These are phyloP conservation scores for Beauveria sp. DNA, from an alignment of 2,329 filamentous ascomycete genomes.

Conservation along the genomic window DNA sequence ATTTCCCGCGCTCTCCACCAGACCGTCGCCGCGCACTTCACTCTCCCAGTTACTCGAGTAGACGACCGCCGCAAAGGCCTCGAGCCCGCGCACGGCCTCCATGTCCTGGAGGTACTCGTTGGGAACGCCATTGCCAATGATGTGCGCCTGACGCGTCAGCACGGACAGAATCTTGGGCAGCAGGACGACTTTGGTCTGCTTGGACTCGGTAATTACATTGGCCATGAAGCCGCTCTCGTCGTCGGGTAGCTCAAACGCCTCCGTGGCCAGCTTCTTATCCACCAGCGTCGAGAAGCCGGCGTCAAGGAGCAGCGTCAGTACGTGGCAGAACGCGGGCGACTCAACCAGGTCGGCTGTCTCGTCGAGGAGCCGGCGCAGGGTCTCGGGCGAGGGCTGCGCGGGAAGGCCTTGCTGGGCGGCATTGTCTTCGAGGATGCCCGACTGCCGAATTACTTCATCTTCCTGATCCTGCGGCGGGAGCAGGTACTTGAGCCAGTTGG, in stretches of 20 bases:
- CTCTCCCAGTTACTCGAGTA: conserved; percentile 78
- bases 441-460: conserved; percentile 75
- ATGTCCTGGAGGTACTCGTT: conserved; percentile 67
- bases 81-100: conserved; percentile 67
- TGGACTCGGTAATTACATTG: conserved; percentile 44
- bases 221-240: conserved; percentile 26
- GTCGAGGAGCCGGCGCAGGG: conserved; percentile 78
- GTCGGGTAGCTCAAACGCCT: conserved; percentile 59
- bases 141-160: conserved; percentile 82
- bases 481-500: conserved; percentile 75
- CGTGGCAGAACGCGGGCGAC: conserved; percentile 81
- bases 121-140: conserved; percentile 70
- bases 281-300: conserved; percentile 78
- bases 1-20: conserved; percentile 31
- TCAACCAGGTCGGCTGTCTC: conserved; percentile 95
- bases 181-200: conserved; percentile 53
- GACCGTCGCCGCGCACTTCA: conserved; percentile 47
- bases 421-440: conserved; percentile 61
- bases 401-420: conserved; percentile 25
- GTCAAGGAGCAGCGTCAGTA: conserved; percentile 80
- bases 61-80: conserved; percentile 79
- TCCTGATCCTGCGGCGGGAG: conserved; percentile 75
- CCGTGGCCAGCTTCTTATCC: conserved; percentile 69
- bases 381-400: conserved; percentile 39
- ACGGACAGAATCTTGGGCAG: conserved; percentile 86